Conservation (phyloP, 768 basidiomycete genomes). For the Neoboletus magnificus region DNA sequence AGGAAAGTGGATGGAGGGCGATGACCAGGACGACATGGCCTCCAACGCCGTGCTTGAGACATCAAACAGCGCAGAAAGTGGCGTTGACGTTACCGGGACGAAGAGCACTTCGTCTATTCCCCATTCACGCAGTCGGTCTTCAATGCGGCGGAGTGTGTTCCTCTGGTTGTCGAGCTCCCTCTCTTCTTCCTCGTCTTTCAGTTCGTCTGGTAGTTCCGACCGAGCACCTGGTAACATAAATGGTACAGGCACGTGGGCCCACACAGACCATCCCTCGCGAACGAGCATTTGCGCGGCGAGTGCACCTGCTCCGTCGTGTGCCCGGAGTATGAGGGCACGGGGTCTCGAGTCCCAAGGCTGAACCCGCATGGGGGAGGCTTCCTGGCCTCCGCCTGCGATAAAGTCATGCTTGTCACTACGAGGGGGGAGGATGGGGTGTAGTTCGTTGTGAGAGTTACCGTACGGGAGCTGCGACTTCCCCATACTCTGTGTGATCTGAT, state of each 20-base stretch:
- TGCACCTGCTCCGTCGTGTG: constrained; percentile 73
- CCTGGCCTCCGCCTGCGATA: constrained; percentile 24
- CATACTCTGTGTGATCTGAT: constrained; percentile 31
- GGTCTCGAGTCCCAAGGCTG: constrained; percentile 23
- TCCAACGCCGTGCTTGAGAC: constrained; percentile 19
- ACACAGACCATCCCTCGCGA: constrained; percentile 66
- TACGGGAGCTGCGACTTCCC: constrained; percentile 23
- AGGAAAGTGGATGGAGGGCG: constrained; percentile 25
- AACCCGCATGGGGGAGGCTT: constrained; percentile 4
- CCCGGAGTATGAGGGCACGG: constrained; percentile 62
- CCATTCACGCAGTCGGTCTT: constrained; percentile 58
- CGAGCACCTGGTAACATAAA: constrained; percentile 31
- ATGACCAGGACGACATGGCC: constrained; percentile 19
- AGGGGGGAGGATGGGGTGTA: constrained; percentile 27
- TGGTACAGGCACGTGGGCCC: constrained; percentile 56
- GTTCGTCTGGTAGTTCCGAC: constrained; percentile 37
- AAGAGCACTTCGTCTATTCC: constrained; percentile 79
- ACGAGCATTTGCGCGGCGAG: constrained; percentile 78
- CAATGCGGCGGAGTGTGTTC: constrained; percentile 42
- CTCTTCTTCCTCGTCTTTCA: constrained; percentile 30
- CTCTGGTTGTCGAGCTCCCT: constrained; percentile 40
- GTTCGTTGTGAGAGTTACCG: constrained; percentile 25
- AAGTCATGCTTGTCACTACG: constrained; percentile 25
- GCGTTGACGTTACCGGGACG: constrained; percentile 32
- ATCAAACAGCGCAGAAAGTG: constrained; percentile 23